Conservation (phyloP, 345 rosid species). For the Populus euphratica region DNA sequence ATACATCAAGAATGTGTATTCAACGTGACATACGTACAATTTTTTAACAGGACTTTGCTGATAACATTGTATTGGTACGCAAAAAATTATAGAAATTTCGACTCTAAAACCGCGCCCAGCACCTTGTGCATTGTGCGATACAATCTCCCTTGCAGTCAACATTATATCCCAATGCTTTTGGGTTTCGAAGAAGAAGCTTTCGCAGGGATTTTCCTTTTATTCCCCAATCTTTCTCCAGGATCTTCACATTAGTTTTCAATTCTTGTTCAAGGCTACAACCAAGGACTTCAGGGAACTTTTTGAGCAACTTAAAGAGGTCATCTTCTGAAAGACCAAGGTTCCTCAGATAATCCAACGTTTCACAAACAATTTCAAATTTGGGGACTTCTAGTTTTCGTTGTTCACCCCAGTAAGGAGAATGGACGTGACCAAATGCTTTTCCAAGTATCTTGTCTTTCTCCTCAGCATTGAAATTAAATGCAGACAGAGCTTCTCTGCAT, state of each 20-base stretch:
- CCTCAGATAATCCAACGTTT: slow-evolving; percentile 58
- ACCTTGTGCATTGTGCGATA: slow-evolving; percentile 78
- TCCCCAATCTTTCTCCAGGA: slow-evolving; percentile 75
- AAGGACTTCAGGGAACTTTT: slow-evolving; percentile 85
- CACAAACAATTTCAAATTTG: slow-evolving; percentile 41
- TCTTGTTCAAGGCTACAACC: slow-evolving; percentile 75
- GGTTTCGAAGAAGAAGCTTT: slow-evolving; percentile 76
- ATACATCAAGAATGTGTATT: background rate
- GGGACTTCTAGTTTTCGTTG: slow-evolving; percentile 69
- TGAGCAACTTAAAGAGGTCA: slow-evolving; percentile 65
- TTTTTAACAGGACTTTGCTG: background rate
- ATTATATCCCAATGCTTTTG: slow-evolving; percentile 83
- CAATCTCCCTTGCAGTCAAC: slow-evolving; percentile 97
- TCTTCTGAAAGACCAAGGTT: slow-evolving; percentile 58
- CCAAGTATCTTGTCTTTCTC: slow-evolving; percentile 87
- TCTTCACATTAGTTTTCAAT: slow-evolving; percentile 61
- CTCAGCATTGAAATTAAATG: slow-evolving; percentile 50
- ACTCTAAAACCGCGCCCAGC: slow-evolving; percentile 86
- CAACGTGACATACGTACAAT: background rate
- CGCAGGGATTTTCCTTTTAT: slow-evolving; percentile 63
- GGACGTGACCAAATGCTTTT: slow-evolving; percentile 77
- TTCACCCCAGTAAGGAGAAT: slow-evolving; percentile 90
- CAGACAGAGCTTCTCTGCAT: slow-evolving; percentile 61
- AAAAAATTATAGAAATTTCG: background rate
- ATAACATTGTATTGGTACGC: background rate